These are phyloP conservation scores for Bipolaris gigantea DNA, from an alignment of 2,329 filamentous ascomycete species.

Conservation along the genomic window DNA sequence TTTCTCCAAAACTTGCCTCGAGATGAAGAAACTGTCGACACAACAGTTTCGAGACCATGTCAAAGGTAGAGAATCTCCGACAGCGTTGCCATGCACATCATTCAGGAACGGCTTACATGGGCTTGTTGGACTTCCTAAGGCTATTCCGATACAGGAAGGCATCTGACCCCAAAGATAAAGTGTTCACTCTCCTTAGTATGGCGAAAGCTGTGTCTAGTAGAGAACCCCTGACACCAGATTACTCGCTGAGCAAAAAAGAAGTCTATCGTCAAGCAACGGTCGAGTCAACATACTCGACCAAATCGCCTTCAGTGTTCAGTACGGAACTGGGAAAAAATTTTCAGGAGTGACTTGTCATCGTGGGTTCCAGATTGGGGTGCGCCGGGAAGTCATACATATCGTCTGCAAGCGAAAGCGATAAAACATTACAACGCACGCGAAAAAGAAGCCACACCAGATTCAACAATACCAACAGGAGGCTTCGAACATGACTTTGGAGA, in stretches of 20 bases:
- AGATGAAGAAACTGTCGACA: conserved; percentile 10
- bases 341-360: conserved; percentile 18
- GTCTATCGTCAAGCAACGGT: neutral
- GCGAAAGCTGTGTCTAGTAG: neutral
- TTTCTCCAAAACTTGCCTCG: neutral
- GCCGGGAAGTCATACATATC: conserved; percentile 4
- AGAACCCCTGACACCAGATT: neutral
- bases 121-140: neutral
- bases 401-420: neutral
- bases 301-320: conserved; percentile 10
- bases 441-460: neutral
- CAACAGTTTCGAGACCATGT: neutral
- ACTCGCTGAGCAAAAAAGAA: neutral
- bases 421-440: neutral
- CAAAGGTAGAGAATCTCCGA: neutral
- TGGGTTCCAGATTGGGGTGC: conserved; percentile 29
- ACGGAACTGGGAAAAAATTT: conserved; percentile 20
- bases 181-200: neutral
- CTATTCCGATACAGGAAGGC: neutral
- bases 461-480: neutral
- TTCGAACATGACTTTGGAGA: neutral
- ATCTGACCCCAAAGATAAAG: neutral
- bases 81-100: neutral
- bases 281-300: neutral
- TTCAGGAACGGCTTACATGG: neutral